Evolutionary conservation across 192 early-diverging fungal genomes (phyloP).

Genomic region (Thamnidium elegans): DNA sequence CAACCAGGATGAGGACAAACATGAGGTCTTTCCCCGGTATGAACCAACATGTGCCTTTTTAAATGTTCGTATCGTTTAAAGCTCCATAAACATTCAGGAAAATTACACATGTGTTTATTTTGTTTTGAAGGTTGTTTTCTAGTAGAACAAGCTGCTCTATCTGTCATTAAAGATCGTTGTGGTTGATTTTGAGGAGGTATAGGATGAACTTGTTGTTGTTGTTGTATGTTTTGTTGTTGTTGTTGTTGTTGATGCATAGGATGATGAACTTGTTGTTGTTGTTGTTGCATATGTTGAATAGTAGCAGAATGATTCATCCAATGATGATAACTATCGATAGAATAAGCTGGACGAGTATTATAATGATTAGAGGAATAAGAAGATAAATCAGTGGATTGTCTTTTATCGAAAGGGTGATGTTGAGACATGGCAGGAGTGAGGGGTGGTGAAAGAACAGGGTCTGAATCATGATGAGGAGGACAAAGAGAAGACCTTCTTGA

Average conservation of each 20-base stretch:
- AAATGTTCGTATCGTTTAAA: conserved; percentile 83
- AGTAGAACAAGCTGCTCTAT: conserved; percentile 8
- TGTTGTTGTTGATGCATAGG: conserved; percentile 6
- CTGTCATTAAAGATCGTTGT: conserved; percentile 1
- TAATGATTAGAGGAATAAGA: conserved; percentile 11
- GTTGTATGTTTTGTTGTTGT: background rate
- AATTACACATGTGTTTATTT: conserved; percentile 43
- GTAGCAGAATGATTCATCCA: conserved; percentile 19
- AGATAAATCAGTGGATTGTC: conserved; percentile 5
- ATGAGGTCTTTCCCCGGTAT: conserved; percentile 73
- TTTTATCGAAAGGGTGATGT: conserved; percentile 24
- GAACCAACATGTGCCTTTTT: conserved; percentile 75
- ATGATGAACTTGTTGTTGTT: background rate
- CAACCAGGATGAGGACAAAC: conserved; percentile 68
- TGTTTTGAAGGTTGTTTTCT: conserved; percentile 27
- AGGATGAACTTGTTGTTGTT: background rate
- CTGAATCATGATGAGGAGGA: conserved; percentile 16
- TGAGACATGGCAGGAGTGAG: conserved; percentile 29
- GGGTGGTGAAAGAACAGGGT: conserved; percentile 27
- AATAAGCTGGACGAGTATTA: background rate
- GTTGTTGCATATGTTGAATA: conserved; percentile 12
- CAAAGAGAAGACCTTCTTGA: conserved; percentile 17
- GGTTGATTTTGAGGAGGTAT: background rate
- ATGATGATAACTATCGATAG: conserved; percentile 15
- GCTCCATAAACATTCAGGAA: conserved; percentile 47